These are phyloP conservation scores for Chenopodium formosanum DNA, from an alignment of 148 eudicot genomes.

Conservation along the genomic window DNA sequence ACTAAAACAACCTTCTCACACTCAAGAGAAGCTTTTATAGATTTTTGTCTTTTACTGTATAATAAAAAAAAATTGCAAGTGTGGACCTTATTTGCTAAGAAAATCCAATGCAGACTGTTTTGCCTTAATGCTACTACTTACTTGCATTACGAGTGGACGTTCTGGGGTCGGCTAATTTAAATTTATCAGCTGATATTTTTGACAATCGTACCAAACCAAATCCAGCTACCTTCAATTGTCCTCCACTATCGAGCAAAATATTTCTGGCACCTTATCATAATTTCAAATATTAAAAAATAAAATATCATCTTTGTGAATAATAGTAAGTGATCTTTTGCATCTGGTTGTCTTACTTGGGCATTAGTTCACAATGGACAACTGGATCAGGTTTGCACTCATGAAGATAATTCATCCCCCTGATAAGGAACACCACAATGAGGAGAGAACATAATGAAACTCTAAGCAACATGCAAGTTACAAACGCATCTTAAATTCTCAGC, in stretches of 20 bases:
- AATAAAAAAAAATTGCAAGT: too few relatives aligned
- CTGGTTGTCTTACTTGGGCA: slow-evolving; percentile 88
- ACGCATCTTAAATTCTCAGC: not conserved
- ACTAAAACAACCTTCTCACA: not conserved
- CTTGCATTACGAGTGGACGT: slow-evolving; percentile 55
- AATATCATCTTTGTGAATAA: slow-evolving; percentile 19
- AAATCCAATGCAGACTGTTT: not conserved
- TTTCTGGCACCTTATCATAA: slow-evolving; percentile 99
- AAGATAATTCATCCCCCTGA: slow-evolving; percentile 94
- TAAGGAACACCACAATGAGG: slow-evolving; percentile 22
- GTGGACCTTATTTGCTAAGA: not conserved
- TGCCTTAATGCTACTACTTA: slow-evolving; percentile 33
- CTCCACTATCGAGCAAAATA: slow-evolving; percentile 98
- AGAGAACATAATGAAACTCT: slow-evolving; percentile 14
- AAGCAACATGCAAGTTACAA: not conserved
- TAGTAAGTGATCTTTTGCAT: slow-evolving; percentile 39
- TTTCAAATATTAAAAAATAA: slow-evolving; percentile 63
- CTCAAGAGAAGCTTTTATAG: too few relatives aligned
- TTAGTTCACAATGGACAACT: slow-evolving; percentile 75
- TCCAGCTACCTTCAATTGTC: slow-evolving; percentile 86
- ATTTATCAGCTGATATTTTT: slow-evolving; percentile 68
- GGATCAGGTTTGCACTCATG: slow-evolving; percentile 97
- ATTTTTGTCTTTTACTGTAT: too few relatives aligned
- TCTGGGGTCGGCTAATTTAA: slow-evolving; percentile 54
- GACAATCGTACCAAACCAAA: slow-evolving; percentile 79